phyloP scores from a whole-genome alignment of 1,284 basidiomycete species.

The Gymnopus androsaceus region DNA sequence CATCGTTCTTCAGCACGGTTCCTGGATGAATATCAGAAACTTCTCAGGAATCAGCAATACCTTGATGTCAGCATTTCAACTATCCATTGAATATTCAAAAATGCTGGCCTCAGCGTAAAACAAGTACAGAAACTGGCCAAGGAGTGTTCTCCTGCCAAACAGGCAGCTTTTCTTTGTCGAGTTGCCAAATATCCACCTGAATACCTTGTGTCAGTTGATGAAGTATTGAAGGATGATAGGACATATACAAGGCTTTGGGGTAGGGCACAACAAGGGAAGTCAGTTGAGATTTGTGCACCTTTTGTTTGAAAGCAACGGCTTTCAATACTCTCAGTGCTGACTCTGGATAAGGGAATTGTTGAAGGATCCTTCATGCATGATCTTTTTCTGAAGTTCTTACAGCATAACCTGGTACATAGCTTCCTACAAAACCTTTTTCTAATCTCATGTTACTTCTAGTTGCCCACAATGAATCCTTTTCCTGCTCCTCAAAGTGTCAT shows the following conservation, averaged over 20 bases:
- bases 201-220: conserved; percentile 21
- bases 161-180: background rate
- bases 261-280: conserved; percentile 25
- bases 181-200: conserved; percentile 8
- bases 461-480: conserved; percentile 30
- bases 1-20: conserved; percentile 24
- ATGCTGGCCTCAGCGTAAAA: conserved; percentile 13
- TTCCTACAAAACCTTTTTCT: no score
- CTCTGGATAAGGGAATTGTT: conserved; percentile 28
- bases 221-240: conserved; percentile 15
- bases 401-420: conserved; percentile 23
- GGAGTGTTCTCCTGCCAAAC: conserved; percentile 5
- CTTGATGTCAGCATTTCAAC: conserved; percentile 21
- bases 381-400: conserved; percentile 29
- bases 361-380: conserved; percentile 28
- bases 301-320: conserved; percentile 30
- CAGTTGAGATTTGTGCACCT: conserved; percentile 19
- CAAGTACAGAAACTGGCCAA: conserved; percentile 13
- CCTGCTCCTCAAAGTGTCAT: conserved; percentile 31
- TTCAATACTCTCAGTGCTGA: conserved; percentile 35
- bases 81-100: conserved; percentile 21
- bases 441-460: background rate
- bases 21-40: conserved; percentile 25
- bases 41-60: conserved; percentile 18
- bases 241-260: conserved; percentile 19